Conservation (phyloP, 805 yeast genomes). For the Candida maltosa region DNA sequence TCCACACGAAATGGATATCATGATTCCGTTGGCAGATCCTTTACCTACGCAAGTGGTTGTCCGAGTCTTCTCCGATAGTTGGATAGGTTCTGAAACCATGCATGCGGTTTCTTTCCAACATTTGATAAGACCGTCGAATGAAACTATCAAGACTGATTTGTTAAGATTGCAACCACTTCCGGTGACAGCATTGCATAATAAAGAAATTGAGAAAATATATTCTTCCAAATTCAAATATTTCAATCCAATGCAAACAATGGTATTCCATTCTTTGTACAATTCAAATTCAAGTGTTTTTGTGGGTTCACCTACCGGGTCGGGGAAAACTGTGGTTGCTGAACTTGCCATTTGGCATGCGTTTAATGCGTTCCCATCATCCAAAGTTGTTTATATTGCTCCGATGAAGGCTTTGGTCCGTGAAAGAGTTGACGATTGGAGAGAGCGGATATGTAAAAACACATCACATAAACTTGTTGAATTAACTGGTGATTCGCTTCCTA, state of each 20-base stretch:
- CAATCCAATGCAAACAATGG: constrained; percentile 99
- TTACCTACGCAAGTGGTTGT: constrained; percentile 86
- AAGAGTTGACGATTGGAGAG: constrained; percentile 78
- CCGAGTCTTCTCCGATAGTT: constrained; percentile 74
- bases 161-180: constrained; percentile 85
- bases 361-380: constrained; percentile 72
- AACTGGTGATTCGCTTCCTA: constrained; percentile 82
- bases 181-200: constrained; percentile 69
- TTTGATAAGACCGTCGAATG: constrained; percentile 82
- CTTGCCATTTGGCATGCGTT: constrained; percentile 97
- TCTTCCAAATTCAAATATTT: constrained; percentile 70
- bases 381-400: constrained; percentile 83
- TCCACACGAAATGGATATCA: constrained; percentile 77
- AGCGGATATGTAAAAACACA: constrained; percentile 46
- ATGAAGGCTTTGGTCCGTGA: constrained; percentile 86
- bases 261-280: constrained; percentile 84
- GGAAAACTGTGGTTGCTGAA: constrained; percentile 96
- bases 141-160: constrained; percentile 78
- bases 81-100: constrained; percentile 82
- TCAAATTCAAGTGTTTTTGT: constrained; percentile 77
- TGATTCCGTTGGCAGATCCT: constrained; percentile 88
- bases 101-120: constrained; percentile 86
- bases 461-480: constrained; percentile 62
- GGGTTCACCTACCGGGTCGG: constrained; percentile 98
- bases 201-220: constrained; percentile 66